These are phyloP conservation scores for Eucommia ulmoides DNA, from an alignment of 257 asterid species.

Conservation along the genomic window DNA sequence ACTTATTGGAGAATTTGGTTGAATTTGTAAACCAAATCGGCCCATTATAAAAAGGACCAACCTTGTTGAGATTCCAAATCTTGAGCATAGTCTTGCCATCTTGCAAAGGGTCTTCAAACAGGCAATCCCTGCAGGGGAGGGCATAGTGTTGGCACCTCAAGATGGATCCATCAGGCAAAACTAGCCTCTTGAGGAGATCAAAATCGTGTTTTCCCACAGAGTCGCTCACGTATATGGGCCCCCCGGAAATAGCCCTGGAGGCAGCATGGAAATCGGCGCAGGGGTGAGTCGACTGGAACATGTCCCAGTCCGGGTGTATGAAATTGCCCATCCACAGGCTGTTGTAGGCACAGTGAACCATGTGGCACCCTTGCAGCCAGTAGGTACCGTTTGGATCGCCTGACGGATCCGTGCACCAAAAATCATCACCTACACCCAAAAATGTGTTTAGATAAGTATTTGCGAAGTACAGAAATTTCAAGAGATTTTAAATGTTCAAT, in stretches of 20 bases:
- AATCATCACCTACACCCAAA: conserved; percentile 17
- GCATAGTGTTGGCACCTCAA: conserved; percentile 20
- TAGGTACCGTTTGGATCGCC: conserved; percentile 25
- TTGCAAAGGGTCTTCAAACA: conserved; percentile 17
- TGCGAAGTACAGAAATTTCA: too few relatives aligned
- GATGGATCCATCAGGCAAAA: conserved; percentile 20
- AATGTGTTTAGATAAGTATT: too few relatives aligned
- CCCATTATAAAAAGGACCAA: too few relatives aligned
- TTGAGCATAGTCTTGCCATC: conserved; percentile 24
- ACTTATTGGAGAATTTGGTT: not conserved
- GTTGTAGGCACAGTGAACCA: conserved; percentile 32
- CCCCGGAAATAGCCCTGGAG: conserved; percentile 31
- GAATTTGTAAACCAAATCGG: too few relatives aligned
- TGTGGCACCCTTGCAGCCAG: conserved; percentile 33
- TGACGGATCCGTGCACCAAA: conserved; percentile 27
- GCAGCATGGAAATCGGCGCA: conserved; percentile 29
- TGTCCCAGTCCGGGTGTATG: conserved; percentile 32
- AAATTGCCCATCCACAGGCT: conserved; percentile 29
- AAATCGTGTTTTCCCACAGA: conserved; percentile 21
- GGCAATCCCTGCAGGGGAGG: conserved; percentile 16
- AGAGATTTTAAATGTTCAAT: too few relatives aligned
- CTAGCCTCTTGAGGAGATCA: conserved; percentile 11
- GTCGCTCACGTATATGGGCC: conserved; percentile 21
- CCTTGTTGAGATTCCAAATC: conserved; percentile 23
- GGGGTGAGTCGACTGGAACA: conserved; percentile 30